Conservation (phyloP, 257 asterid species). For the Nicotiana sylvestris region DNA sequence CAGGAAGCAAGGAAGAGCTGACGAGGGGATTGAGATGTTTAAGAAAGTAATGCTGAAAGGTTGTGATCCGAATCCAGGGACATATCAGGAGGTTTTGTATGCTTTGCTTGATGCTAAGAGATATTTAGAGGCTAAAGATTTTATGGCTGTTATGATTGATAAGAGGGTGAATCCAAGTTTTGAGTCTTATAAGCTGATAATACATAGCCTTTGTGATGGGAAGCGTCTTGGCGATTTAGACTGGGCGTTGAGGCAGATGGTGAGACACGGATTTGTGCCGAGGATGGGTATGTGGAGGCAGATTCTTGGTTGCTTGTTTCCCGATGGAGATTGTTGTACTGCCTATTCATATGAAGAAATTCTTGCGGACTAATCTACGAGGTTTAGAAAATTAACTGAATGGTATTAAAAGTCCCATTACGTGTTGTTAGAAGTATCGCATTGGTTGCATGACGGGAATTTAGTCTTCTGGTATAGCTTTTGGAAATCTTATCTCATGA, state of each 20-base stretch:
- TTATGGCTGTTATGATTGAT: slow-evolving; percentile 46
- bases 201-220: slow-evolving; percentile 57
- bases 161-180: slow-evolving; percentile 62
- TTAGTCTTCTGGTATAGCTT: no score
- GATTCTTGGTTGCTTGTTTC: slow-evolving; percentile 38
- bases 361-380: slow-evolving; percentile 9
- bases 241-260: slow-evolving; percentile 69
- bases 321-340: neutral
- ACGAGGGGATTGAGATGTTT: slow-evolving; percentile 52
- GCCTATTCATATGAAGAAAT: slow-evolving; percentile 17
- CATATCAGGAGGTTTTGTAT: slow-evolving; percentile 75
- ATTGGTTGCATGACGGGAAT: no score
- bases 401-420: neutral
- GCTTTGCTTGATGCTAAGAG: slow-evolving; percentile 57
- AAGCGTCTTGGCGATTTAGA: slow-evolving; percentile 49
- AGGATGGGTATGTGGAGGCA: slow-evolving; percentile 85
- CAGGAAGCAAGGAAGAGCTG: slow-evolving; percentile 49
- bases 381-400: neutral
- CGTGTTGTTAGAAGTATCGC: no score
- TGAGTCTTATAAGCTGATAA: slow-evolving; percentile 55
- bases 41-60: slow-evolving; percentile 57
- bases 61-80: slow-evolving; percentile 72
- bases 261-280: slow-evolving; percentile 62
- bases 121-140: slow-evolving; percentile 52
- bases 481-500: no score